Percentiles rank a stretch among this genome's conserved stretches.
Evolutionary conservation across 2,329 filamentous ascomycete genomes (phyloP).

Genomic region (Claviceps africana): DNA sequence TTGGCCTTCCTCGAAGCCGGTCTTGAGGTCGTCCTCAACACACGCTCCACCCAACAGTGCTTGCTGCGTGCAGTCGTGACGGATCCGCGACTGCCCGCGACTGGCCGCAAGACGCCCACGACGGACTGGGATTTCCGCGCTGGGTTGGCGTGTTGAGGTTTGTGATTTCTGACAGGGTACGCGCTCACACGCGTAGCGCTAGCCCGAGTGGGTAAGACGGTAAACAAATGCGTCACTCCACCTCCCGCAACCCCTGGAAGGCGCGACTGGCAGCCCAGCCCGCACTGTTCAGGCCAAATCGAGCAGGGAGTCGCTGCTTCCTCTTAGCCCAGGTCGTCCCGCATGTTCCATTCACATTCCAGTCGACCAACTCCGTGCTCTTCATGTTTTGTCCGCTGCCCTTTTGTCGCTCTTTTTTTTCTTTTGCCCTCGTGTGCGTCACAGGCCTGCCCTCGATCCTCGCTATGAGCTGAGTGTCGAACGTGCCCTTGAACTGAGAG

Average conservation of each 20-base stretch:
- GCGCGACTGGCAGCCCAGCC: constrained; percentile 8
- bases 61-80: too few relatives aligned
- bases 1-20: not conserved
- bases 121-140: not conserved
- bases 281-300: constrained; percentile 5
- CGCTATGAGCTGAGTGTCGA: constrained; percentile 3
- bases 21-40: not conserved
- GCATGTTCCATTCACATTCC: constrained; percentile 6
- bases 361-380: not conserved
- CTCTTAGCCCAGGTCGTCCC: constrained; percentile 5
- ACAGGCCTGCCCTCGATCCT: not conserved
- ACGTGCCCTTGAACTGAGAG: constrained; percentile 4
- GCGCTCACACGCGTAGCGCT: constrained; percentile 20
- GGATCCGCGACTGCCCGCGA: too few relatives aligned
- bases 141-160: constrained; percentile 2
- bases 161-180: constrained; percentile 14
- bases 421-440: not conserved
- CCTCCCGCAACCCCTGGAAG: constrained; percentile 7
- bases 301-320: constrained; percentile 4
- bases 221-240: constrained; percentile 26
- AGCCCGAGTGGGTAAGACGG: constrained; percentile 15
- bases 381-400: constrained; percentile 2
- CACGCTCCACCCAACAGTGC: too few relatives aligned
- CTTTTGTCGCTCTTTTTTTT: not conserved
- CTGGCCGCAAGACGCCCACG: not conserved